Conservation (phyloP, 768 basidiomycete genomes). For the Collybia mongolica region DNA sequence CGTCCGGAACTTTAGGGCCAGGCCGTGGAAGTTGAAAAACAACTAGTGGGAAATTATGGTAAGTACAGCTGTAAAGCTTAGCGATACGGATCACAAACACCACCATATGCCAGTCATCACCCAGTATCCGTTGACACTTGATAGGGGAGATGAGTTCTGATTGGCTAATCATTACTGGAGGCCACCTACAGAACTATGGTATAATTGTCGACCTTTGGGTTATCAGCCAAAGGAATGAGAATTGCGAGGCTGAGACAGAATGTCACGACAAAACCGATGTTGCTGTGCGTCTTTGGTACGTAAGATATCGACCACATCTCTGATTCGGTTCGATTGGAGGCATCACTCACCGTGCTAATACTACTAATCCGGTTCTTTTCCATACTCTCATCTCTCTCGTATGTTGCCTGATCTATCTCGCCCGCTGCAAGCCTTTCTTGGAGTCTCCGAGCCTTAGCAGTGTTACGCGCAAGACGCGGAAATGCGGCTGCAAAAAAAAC, state of each 20-base stretch:
- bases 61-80: neutral
- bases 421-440: slow-evolving; percentile 57
- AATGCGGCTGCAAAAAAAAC: slow-evolving; percentile 81
- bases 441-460: slow-evolving; percentile 55
- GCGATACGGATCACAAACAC: slow-evolving; percentile 49
- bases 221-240: slow-evolving; percentile 57
- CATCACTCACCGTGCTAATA: slow-evolving; percentile 66
- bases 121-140: slow-evolving; percentile 72
- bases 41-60: slow-evolving; percentile 38
- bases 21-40: slow-evolving; percentile 82
- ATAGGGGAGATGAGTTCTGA: neutral
- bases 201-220: slow-evolving; percentile 74
- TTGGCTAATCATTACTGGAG: slow-evolving; percentile 14
- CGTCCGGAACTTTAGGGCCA: slow-evolving; percentile 75
- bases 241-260: slow-evolving; percentile 68
- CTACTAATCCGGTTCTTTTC: slow-evolving; percentile 87
- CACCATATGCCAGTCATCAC: slow-evolving; percentile 84
- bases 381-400: slow-evolving; percentile 71
- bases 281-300: slow-evolving; percentile 62
- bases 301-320: neutral
- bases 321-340: neutral
- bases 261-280: slow-evolving; percentile 70
- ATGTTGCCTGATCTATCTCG: slow-evolving; percentile 57
- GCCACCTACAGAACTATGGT: slow-evolving; percentile 56
- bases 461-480: slow-evolving; percentile 80